A percentile compares a stretch with the other conserved stretches of the same genome.
phyloP scores from a whole-genome alignment of 176 grass and related monocot species.

The Cenchrus americanus region DNA sequence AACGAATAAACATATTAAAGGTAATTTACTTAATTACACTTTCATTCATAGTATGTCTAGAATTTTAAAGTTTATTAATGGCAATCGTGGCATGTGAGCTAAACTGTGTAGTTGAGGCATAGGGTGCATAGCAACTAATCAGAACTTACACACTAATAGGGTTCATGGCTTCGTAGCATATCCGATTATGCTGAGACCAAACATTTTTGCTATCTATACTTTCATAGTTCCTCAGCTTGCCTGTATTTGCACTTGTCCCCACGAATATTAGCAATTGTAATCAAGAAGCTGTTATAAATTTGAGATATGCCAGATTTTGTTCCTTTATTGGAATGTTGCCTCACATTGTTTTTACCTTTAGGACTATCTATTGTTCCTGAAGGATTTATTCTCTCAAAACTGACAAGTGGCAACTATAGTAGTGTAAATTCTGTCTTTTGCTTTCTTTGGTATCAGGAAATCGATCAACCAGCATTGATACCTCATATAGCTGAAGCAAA shows the following conservation, averaged over 20 bases:
- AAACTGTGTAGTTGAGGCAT: neutral
- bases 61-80: neutral
- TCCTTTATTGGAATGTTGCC: neutral
- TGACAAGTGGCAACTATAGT: neutral
- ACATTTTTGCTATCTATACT: neutral
- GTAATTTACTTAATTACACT: slow-evolving; percentile 44
- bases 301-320: neutral
- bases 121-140: neutral
- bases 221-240: neutral
- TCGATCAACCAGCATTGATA: slow-evolving; percentile 98
- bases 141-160: neutral
- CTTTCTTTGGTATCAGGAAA: slow-evolving; percentile 76
- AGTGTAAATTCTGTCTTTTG: slow-evolving; percentile 24
- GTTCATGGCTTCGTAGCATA: neutral
- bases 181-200: slow-evolving; percentile 4
- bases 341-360: slow-evolving; percentile 7
- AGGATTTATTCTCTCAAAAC: slow-evolving; percentile 17
- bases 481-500: slow-evolving; percentile 99
- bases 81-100: slow-evolving; percentile 2
- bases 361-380: neutral
- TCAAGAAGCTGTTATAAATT: slow-evolving; percentile 13
- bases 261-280: neutral
- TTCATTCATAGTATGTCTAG: slow-evolving; percentile 10
- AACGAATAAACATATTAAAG: slow-evolving; percentile 94
- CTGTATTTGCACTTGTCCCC: neutral